Base-by-base conservation (phyloP, 495 filamentous ascomycete species). In the Hypoxylon cercidicola region DNA sequence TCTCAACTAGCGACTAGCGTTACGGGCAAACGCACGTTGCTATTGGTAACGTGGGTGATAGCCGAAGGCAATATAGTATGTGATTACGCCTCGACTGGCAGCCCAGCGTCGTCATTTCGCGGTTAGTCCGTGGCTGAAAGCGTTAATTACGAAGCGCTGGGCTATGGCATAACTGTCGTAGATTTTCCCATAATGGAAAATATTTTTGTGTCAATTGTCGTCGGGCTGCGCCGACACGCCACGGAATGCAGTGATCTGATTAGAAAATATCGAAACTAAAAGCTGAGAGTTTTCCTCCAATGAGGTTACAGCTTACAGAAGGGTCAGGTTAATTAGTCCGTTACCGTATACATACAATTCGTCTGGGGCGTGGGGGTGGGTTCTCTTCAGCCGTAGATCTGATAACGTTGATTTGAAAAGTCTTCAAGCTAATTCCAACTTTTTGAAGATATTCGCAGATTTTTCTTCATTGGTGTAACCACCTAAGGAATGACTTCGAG, bases 361-460 rank as follows among this genome's bases (percentile, higher is more conserved):
- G 49, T 18, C 48, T n/a, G n/a, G 32, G 25, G 39, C 55, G 64
- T 68, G 55, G 59, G 58, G 63, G 57, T 46, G 12, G 15, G 19
- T 50, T 45, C 6, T 40, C 54, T 16, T 44, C 28, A 41, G 34
- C 35, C 49, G 37, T 32, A 30, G 41, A 62, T 61, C 56, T 61
- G 52, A 66, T 62, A 58, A 67, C 44, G 41, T 62, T 49, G 30
- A 60, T 34, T 41, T 39, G 19, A 62, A 34, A 55, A 43, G 37
- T 20, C 30, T 12, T 21, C 48, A 62, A 50, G 47, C 58, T 55
- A 62, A 62, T 53, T 56, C 44, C 56, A 66, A 37, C 50, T 55
- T 60, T 60, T 28, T 20, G 35, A 37, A 32, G 51, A 37, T 50
- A 16, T 25, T 35, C 40, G 13, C 20, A 45, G 34, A 25, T 25